Evolutionary conservation across 805 yeast species (phyloP).

Genomic region (Wickerhamiella occidentalis): DNA sequence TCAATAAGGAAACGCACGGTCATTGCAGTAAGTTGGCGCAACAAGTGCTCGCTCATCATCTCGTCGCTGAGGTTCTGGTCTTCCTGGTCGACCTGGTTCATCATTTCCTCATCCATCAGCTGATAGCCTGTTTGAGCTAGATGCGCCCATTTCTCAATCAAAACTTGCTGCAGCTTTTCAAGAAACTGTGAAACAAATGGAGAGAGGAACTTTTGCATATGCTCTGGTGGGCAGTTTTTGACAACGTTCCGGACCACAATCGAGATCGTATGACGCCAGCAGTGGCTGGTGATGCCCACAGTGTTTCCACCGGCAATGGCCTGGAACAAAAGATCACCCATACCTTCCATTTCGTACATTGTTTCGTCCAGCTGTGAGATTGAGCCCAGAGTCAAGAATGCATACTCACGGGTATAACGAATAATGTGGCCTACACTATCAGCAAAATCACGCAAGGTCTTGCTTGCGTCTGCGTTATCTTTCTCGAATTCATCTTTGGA

Average conservation of each 20-base stretch:
- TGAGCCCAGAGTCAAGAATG: conserved; percentile 78
- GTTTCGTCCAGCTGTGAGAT: conserved; percentile 84
- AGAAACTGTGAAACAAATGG: conserved; percentile 70
- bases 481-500: conserved; percentile 88
- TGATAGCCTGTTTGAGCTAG: conserved; percentile 40
- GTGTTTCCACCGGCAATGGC: conserved; percentile 75
- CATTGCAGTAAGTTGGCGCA: conserved; percentile 86
- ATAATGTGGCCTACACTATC: conserved; percentile 95
- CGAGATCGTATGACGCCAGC: conserved; percentile 95
- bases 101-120: conserved; percentile 33
- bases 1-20: conserved; percentile 80
- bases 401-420: conserved; percentile 91
- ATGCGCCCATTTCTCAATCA: conserved; percentile 64
- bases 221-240: conserved; percentile 71
- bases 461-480: conserved; percentile 87
- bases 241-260: conserved; percentile 76
- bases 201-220: conserved; percentile 55
- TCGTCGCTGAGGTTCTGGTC: conserved; percentile 68
- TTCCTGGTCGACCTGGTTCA: conserved; percentile 50
- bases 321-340: conserved; percentile 65
- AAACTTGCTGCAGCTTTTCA: conserved; percentile 56
- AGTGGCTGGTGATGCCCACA: conserved; percentile 75
- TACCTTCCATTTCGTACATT: conserved; percentile 70
- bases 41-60: conserved; percentile 93
- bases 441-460: conserved; percentile 89